These are phyloP conservation scores for Pichia sp. DNA, from an alignment of 1,139 yeast genomes.

Conservation along the genomic window DNA sequence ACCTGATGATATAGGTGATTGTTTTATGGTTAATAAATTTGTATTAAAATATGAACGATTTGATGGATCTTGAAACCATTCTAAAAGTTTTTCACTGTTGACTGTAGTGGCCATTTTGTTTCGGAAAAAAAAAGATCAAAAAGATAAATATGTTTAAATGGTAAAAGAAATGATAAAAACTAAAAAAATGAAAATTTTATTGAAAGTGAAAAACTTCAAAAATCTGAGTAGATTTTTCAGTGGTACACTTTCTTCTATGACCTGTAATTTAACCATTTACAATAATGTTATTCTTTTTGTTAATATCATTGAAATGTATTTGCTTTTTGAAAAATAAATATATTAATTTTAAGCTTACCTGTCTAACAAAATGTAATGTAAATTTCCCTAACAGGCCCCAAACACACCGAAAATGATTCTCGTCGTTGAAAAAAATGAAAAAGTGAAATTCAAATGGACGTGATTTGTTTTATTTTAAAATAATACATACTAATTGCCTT, in stretches of 20 bases:
- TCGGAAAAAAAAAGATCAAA: background rate
- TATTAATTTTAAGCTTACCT: background rate
- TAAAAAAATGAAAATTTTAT: background rate
- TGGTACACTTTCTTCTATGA: background rate
- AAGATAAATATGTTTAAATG: background rate
- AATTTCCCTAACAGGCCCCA: background rate
- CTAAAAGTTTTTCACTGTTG: constrained; percentile 28
- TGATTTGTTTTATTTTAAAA: background rate
- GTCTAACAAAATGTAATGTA: background rate
- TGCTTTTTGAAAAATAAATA: background rate
- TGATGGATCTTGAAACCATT: constrained; percentile 40
- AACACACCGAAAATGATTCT: background rate
- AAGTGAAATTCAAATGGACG: background rate
- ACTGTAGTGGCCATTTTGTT: constrained; percentile 26
- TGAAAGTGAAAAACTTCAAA: background rate
- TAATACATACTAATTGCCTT: background rate
- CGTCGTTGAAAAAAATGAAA: background rate
- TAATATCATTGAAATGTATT: too few species aligned
- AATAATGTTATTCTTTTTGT: too few species aligned
- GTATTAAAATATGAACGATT: constrained; percentile 45
- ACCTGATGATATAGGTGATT: constrained; percentile 53
- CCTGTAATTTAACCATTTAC: background rate
- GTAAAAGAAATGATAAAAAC: background rate
- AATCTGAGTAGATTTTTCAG: background rate
- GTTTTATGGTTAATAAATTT: constrained; percentile 38